These are phyloP conservation scores for Prunus yedoensis DNA, from an alignment of 331 rosid genomes.

Conservation along the genomic window DNA sequence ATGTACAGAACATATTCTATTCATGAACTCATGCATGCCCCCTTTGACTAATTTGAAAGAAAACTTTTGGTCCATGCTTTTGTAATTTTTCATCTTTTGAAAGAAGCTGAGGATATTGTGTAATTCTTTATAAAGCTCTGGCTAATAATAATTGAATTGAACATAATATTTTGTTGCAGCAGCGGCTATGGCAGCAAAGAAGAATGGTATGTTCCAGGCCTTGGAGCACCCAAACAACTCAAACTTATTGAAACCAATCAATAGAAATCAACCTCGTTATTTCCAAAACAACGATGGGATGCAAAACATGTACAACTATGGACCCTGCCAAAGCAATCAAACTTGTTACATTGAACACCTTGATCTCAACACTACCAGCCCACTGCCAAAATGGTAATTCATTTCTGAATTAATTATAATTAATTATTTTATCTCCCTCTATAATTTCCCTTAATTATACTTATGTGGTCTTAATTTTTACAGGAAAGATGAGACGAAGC, in stretches of 20 bases:
- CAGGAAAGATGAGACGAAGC: conserved; percentile 34
- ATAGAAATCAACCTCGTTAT: conserved; percentile 17
- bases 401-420: background rate
- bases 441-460: background rate
- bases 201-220: conserved; percentile 18
- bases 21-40: background rate
- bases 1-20: background rate
- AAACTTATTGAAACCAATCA: conserved; percentile 5
- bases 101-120: background rate
- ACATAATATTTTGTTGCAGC: conserved; percentile 3
- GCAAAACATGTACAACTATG: background rate
- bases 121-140: background rate
- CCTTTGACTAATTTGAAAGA: background rate
- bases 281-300: conserved; percentile 8
- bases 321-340: background rate
- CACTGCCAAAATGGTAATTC: conserved; percentile 33
- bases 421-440: background rate
- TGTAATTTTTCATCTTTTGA: too few relatives aligned
- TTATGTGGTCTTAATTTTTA: background rate
- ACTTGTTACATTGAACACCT: conserved; percentile 21
- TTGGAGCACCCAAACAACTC: conserved; percentile 14
- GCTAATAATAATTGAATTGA: background rate
- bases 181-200: conserved; percentile 32
- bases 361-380: conserved; percentile 15
- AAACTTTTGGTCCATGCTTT: too few relatives aligned